Conservation (phyloP, 1,284 basidiomycete species). For the Naganishia sp. region DNA sequence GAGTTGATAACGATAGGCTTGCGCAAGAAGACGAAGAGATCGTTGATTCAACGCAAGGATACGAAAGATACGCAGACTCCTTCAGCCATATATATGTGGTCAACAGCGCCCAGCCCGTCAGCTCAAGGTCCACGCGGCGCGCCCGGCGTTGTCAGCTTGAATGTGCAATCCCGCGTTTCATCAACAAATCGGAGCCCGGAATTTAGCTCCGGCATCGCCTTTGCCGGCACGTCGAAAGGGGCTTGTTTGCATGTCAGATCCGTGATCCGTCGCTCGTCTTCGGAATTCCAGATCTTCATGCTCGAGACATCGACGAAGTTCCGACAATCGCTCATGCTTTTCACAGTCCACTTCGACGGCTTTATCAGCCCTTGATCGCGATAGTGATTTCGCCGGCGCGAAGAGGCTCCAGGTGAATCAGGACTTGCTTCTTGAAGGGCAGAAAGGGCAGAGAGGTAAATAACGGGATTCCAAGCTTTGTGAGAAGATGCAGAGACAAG, state of each 20-base stretch:
- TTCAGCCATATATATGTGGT: not conserved
- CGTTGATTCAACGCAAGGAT: not conserved
- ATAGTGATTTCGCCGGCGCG: too few relatives aligned
- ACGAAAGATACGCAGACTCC: not conserved
- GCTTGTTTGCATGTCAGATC: constrained; percentile 3
- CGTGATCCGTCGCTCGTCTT: not conserved
- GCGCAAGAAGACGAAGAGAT: constrained; percentile 7
- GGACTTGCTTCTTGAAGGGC: too few relatives aligned
- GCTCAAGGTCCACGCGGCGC: constrained; percentile 10
- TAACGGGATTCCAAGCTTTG: too few relatives aligned
- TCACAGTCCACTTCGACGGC: too few relatives aligned
- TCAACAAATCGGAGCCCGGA: not conserved
- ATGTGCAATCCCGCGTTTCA: constrained; percentile 1
- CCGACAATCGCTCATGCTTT: too few relatives aligned
- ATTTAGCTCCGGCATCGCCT: too few relatives aligned
- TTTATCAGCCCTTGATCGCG: too few relatives aligned
- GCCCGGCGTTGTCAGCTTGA: constrained; percentile 9
- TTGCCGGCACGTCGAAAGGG: too few relatives aligned
- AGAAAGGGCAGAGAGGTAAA: too few relatives aligned
- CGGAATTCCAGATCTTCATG: not conserved
- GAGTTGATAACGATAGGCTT: constrained; percentile 11
- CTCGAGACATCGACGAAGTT: not conserved
- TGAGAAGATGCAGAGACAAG: too few relatives aligned
- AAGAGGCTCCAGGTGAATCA: too few relatives aligned
- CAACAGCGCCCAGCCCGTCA: not conserved